Evolutionary conservation across 208 protist species (phyloP).

Genomic region (Acanthamoeba polyphaga): DNA sequence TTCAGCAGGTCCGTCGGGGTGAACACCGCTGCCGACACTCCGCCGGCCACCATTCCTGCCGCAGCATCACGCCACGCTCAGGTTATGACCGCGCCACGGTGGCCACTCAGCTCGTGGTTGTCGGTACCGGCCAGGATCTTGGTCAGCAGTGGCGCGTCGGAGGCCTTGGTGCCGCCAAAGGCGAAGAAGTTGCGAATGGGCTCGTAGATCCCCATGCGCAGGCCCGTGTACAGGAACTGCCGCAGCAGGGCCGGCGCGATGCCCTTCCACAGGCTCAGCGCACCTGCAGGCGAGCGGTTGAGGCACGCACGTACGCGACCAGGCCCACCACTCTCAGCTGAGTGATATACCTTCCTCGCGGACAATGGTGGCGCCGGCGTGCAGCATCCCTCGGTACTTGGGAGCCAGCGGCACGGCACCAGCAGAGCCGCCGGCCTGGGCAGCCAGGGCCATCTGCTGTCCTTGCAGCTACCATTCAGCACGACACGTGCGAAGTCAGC

Average conservation of each 20-base stretch:
- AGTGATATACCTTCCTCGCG: constrained; percentile 46
- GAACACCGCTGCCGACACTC: constrained; percentile 78
- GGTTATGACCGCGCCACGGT: neutral
- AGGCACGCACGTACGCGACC: neutral
- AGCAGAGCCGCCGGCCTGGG: neutral
- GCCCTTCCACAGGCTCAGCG: constrained; percentile 71
- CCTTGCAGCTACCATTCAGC: neutral
- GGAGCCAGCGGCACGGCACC: neutral
- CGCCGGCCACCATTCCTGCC: constrained; percentile 63
- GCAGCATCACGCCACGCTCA: neutral
- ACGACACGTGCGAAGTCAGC: no score
- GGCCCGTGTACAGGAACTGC: constrained; percentile 76
- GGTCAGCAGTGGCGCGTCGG: constrained; percentile 38
- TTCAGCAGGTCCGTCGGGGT: constrained; percentile 83
- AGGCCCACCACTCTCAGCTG: neutral
- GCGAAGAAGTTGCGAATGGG: constrained; percentile 73
- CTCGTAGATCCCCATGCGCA: constrained; percentile 77
- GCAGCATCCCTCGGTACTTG: constrained; percentile 68
- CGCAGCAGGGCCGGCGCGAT: constrained; percentile 69
- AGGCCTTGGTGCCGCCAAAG: constrained; percentile 52
- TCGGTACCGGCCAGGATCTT: constrained; percentile 75
- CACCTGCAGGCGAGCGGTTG: neutral
- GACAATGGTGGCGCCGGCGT: constrained; percentile 60
- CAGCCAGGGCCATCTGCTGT: neutral
- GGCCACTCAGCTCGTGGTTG: neutral